Evolutionary conservation across 805 yeast genomes (phyloP).

Genomic region (Nakazawaea peltata): DNA sequence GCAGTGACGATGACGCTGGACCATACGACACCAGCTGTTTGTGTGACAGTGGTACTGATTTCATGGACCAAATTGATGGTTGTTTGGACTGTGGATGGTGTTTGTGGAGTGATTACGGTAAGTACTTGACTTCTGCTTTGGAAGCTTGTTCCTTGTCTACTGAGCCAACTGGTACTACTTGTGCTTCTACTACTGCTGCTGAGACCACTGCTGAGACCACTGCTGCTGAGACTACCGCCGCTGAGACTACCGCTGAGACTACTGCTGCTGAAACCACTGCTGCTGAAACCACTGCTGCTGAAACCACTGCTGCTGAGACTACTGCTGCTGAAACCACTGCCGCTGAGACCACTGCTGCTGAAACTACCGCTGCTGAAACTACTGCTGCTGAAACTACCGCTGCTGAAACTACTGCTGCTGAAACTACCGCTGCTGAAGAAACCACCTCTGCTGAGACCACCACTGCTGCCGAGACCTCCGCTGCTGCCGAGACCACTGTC

Average conservation of each 20-base stretch:
- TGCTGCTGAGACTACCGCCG: constrained; percentile 12
- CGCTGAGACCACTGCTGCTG: constrained; percentile 10
- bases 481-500: neutral
- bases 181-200: constrained; percentile 12
- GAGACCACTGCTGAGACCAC: constrained; percentile 12
- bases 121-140: constrained; percentile 21
- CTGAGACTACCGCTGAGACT: constrained; percentile 10
- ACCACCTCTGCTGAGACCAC: constrained; percentile 7
- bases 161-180: constrained; percentile 28
- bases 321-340: constrained; percentile 9
- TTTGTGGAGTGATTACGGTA: constrained; percentile 28
- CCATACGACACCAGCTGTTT: constrained; percentile 24
- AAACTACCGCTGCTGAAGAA: constrained; percentile 11
- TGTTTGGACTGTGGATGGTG: constrained; percentile 35
- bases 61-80: constrained; percentile 19
- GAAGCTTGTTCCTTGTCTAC: constrained; percentile 23
- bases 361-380: constrained; percentile 9
- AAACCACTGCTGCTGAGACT: constrained; percentile 16
- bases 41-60: constrained; percentile 21
- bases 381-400: constrained; percentile 9
- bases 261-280: constrained; percentile 10
- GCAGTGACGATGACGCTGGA: constrained; percentile 16
- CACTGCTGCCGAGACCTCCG: constrained; percentile 1
- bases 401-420: constrained; percentile 9
- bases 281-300: constrained; percentile 17